Evolutionary conservation across 2,329 filamentous ascomycete species (phyloP).

Genomic region (Talaromyces sp.): DNA sequence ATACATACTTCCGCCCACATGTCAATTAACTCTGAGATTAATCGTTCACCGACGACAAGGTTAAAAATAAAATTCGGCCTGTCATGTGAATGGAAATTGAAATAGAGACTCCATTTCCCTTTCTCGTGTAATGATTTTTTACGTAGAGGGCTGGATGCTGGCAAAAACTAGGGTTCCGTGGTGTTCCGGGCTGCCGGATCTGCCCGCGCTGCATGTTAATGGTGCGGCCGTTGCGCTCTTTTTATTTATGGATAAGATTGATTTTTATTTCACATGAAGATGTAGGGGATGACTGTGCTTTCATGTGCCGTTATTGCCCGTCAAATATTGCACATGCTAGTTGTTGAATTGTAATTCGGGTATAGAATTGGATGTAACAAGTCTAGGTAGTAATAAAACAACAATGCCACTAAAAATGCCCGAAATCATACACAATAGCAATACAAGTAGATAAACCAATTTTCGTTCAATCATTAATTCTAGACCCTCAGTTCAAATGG

Average conservation of each 20-base stretch:
- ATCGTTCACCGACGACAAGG: background rate
- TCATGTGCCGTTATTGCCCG: background rate
- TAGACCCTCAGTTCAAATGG: slow-evolving; percentile 6
- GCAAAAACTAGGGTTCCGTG: background rate
- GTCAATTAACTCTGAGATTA: background rate
- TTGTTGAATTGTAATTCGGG: background rate
- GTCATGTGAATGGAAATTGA: background rate
- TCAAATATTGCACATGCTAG: background rate
- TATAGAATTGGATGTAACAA: background rate
- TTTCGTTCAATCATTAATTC: background rate
- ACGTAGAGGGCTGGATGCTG: background rate
- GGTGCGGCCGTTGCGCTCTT: background rate
- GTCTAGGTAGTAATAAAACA: background rate
- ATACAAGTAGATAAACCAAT: background rate
- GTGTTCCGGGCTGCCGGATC: background rate
- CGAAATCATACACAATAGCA: background rate
- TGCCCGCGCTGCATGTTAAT: background rate
- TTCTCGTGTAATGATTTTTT: background rate
- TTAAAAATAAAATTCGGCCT: background rate
- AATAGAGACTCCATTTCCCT: background rate
- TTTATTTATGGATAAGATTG: background rate
- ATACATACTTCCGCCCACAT: background rate
- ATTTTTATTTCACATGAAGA: background rate
- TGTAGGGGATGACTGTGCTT: background rate
- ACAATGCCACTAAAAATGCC: background rate